Evolutionary conservation across 108 stramenopile genomes (phyloP).

Genomic region (Conticribra guillardii): DNA sequence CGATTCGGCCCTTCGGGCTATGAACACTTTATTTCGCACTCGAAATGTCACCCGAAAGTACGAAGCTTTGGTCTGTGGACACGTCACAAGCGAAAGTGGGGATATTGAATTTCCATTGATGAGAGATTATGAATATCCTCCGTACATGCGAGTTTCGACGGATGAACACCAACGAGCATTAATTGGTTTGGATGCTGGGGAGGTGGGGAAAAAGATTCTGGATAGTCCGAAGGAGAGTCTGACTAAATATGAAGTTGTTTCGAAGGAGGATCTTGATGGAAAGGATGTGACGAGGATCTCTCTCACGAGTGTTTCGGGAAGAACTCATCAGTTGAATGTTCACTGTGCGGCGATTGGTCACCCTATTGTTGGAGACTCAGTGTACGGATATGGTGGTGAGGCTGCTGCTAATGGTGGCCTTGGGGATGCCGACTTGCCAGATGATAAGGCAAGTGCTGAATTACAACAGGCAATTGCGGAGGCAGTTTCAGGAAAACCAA

Average conservation of each 20-base stretch:
- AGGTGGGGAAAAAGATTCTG: slow-evolving; percentile 70
- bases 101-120: slow-evolving; percentile 73
- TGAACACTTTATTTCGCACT: slow-evolving; percentile 70
- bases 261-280: slow-evolving; percentile 67
- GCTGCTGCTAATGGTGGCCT: slow-evolving; percentile 81
- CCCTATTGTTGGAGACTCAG: slow-evolving; percentile 85
- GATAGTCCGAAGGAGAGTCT: slow-evolving; percentile 77
- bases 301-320: slow-evolving; percentile 77
- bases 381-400: slow-evolving; percentile 79
- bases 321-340: slow-evolving; percentile 89
- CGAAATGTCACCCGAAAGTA: slow-evolving; percentile 78
- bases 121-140: slow-evolving; percentile 84
- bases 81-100: slow-evolving; percentile 66
- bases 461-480: slow-evolving; percentile 55
- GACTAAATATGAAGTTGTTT: slow-evolving; percentile 70
- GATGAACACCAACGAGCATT: slow-evolving; percentile 74
- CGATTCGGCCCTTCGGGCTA: slow-evolving; percentile 60
- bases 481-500: slow-evolving; percentile 46
- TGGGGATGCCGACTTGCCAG: slow-evolving; percentile 55
- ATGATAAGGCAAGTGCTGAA: slow-evolving; percentile 54
- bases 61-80: slow-evolving; percentile 82
- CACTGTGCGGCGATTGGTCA: slow-evolving; percentile 91
- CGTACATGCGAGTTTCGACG: slow-evolving; percentile 83
- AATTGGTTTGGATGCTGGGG: slow-evolving; percentile 58
- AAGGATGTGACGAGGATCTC: slow-evolving; percentile 72